Evolutionary conservation across 2,329 filamentous ascomycete species (phyloP).

Genomic region (Rhynchosporium secalis): DNA sequence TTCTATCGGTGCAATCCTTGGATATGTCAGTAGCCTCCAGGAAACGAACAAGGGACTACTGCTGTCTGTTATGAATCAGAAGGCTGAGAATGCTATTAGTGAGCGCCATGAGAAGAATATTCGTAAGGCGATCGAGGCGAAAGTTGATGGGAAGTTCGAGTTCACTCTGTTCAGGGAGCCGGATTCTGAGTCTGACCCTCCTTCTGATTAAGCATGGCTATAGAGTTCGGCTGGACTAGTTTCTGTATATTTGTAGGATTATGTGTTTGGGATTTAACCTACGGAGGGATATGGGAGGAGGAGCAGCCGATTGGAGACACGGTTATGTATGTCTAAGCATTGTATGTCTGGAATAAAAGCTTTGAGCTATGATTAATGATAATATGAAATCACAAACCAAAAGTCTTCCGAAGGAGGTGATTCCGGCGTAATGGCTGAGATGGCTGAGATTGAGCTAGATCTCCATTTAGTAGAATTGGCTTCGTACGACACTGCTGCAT

Average conservation of each 20-base stretch:
- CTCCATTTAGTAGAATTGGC: no score
- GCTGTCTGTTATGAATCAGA: conserved; percentile 40
- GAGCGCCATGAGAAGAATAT: conserved; percentile 35
- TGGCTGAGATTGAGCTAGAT: no score
- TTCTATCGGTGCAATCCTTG: conserved; percentile 50
- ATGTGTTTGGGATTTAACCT: neutral
- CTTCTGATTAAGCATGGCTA: conserved; percentile 33
- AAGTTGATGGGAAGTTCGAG: conserved; percentile 41
- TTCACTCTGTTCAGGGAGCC: conserved; percentile 38
- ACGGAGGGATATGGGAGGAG: neutral
- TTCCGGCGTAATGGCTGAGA: no score
- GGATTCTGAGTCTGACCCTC: conserved; percentile 35
- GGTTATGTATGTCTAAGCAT: neutral
- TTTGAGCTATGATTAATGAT: conserved; percentile 3
- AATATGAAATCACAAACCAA: conserved; percentile 15
- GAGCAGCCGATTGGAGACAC: neutral
- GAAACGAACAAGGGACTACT: conserved; percentile 39
- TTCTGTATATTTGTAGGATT: conserved; percentile 8
- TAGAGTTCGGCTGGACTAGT: neutral
- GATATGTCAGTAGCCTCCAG: conserved; percentile 44
- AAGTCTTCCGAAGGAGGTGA: neutral
- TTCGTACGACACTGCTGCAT: no score
- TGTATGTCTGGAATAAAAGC: neutral
- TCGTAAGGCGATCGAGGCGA: conserved; percentile 33
- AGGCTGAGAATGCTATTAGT: conserved; percentile 33